Base-by-base conservation (phyloP, 1,139 yeast species). In the Saccharomyces uvarum region DNA sequence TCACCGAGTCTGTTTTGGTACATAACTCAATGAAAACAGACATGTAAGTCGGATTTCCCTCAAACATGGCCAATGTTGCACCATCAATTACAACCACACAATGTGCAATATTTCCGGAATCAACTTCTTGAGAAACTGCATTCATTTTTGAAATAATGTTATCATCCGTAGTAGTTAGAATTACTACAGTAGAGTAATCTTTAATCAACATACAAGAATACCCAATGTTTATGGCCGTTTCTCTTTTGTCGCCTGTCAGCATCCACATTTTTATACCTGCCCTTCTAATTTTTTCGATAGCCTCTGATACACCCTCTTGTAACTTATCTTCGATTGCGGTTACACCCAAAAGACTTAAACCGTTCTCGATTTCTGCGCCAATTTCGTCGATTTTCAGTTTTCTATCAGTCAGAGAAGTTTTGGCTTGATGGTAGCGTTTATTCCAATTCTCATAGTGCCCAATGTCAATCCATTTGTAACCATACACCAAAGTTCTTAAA, bases 231-330 rank as follows among this genome's bases (percentile, higher is more conserved):
- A 93, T 90, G 1, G 99, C 99, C 0, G 99, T 95, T 70, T 95
- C 99, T 57, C 97, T 77, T 67, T 93, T 93, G 68, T 93, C 99
- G 53, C 99, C 99, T 0, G 99, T 93, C 56, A 93, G 76, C 97
- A 93, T 93, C 99, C 99, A 93, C 76, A 95, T 73, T 66, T 86
- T 88, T 56, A 93, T 90, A 4, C 96, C 96, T 0, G 99, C 99
- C 58, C 96, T 78, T 63, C 97, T 81, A 46, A 95, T 77, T 66
- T 89, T 90, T 56, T 90, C 97, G 59, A 93, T 91, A 0, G 98
- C 82, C 56, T 90, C 97, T 27, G 97, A 86, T 0, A 95, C 99
- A 11, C 99, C 99, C 48, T 86, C 88, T 71, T 95, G 99, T 50
- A 95, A 76, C 67, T 93, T 95, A 67, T 95, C 99, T 69, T 95